Base-by-base conservation (phyloP, 164 flowering plant genomes). In the Hamamelis virginiana region DNA sequence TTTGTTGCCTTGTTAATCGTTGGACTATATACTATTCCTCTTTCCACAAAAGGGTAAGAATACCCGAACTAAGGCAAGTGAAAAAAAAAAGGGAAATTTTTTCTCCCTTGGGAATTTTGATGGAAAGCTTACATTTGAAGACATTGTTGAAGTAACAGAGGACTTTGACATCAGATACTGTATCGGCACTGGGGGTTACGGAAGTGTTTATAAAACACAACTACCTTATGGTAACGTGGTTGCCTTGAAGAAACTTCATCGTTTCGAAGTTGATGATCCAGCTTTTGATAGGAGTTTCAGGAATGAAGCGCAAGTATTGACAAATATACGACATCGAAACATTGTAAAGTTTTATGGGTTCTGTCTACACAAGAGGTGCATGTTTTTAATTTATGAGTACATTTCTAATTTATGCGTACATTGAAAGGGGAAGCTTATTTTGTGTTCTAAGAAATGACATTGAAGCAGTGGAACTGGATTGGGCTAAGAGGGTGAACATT, bases 121-220 rank as follows among this genome's bases (percentile, higher is more conserved):
- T 59, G 21, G 38, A 16, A 9, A 33, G 41, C 4, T 33, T 33
- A 6, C 41, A 33, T 33, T 2, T 33, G 41, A 33, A 33, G 41
- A 33, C 41, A 33, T 33, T 33, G 41, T 33, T 33, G 41, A 33
- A 33, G 6, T 6, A 33, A 33, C 41, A 33, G 41, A 33, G 41
- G 41, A 33, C 41, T 33, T 33, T 33, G 41, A 33, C 41, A 33
- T 33, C 41, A 33, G 4, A 18, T 46, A 64, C 33, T 48, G 56
- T 23, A 47, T 64, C 1, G 67, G 67, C 8, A 47, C 56, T 0
- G 67, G 56, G 8, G 56, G 67, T 9, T 64, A 64, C 18, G 67
- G 67, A 10, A 64, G 67, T 48, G 67, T 64, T 8, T 64, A 64
- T 8, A 64, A 28, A 64, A 56, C 67, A 48, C 56, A 48, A 11